Base-by-base conservation (phyloP, 495 filamentous ascomycete genomes). In the Penicillium maclennaniae region DNA sequence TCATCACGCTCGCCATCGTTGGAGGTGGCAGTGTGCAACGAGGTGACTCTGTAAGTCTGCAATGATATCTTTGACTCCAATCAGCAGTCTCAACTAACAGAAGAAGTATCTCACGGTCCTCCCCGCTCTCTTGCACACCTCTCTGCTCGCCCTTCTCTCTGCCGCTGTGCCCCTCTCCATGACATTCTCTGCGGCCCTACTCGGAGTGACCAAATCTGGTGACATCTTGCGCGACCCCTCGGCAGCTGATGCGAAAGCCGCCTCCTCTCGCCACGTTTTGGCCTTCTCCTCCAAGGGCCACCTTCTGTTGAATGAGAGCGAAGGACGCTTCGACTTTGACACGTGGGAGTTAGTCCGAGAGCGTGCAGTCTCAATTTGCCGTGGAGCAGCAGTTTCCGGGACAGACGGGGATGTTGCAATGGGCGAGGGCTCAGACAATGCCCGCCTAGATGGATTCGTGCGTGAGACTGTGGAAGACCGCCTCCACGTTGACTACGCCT, bases 281-380 rank as follows among this genome's bases (percentile, higher is more conserved):
- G 85, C 83, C 3, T 92, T 91, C 59, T 87, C 87, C 23, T 87
- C 83, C 7, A 81, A 84, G 45, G 82, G 84, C 16, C 86, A 90
- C 47, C 67, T 96, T 27, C 69, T 96, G 16, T 67, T 96, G 39
- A 84, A 81, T 31, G 87, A 96, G 65, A 95, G 90, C 63, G 82
- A 92, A 60, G 92, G 92, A 0, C 69, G 71, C 27, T 97, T 96
- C 59, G 81, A 80, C 19, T 76, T 88, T 51, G 81, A 86, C 36
- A 85, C 81, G 34, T 96, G 92, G 90, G 84, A 92, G 46, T 71
- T 75, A 17, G 82, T 86, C 6, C 83, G 81, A 63, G 76, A 86
- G 59, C 73, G 74, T 44, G 90, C 86, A 27, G 73, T 81, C 58
- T 63, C 69, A 23, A 78, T 82, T 40, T 96, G 89, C 69, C 83